Evolutionary conservation across 2,329 filamentous ascomycete genomes (phyloP), one percentile per base, ranked within the genome.

Genomic region (Hirsutella rhossiliensis): DNA sequence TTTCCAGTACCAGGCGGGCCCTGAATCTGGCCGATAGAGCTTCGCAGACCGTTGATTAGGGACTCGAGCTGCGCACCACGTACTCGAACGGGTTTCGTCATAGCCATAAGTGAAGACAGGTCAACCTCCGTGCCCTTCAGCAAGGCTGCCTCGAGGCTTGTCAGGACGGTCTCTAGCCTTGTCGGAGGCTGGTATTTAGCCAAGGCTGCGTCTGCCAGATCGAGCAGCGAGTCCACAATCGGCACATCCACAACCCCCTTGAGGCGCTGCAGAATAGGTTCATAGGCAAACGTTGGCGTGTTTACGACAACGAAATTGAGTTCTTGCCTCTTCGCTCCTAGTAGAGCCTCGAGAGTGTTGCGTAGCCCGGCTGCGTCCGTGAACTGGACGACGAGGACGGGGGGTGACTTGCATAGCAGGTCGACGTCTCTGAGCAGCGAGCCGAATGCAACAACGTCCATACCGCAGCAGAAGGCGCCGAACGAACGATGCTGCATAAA

Each of bases 1-100:
- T 89, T 89, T 1, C 84, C 84, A 0, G 82, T 88, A 0, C 81
- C 82, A 50, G 84, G 84, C 1, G 84, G 84, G 0, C 84, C 84
- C 63, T 87, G 82, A 2, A 88, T 82, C 0, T 81, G 56, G 40
- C 75, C 77, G 0, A 87, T 58, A 1, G 62, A 59, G 8, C 70
- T 71, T 0, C 56, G 62, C 0, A 88, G 51, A 0, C 76, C 75
- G 15, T 68, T 58, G 3, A 76, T 47, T 1, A 87, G 55, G 1
- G 81, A 80, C 0, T 63, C 51, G 0, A 69, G 60, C 50, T 87
- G 82, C 0, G 80, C 60, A 5, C 48, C 53, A 4, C 47, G 23
- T 1, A 61, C 38, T 0, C 15, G 11, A 0, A 56, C 49, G 0
- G 42, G 30, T 71, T 11, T 57, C 41, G 42, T 64, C 53, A 46